Conservation (phyloP, 768 basidiomycete genomes). For the Exsudoporus frostii region DNA sequence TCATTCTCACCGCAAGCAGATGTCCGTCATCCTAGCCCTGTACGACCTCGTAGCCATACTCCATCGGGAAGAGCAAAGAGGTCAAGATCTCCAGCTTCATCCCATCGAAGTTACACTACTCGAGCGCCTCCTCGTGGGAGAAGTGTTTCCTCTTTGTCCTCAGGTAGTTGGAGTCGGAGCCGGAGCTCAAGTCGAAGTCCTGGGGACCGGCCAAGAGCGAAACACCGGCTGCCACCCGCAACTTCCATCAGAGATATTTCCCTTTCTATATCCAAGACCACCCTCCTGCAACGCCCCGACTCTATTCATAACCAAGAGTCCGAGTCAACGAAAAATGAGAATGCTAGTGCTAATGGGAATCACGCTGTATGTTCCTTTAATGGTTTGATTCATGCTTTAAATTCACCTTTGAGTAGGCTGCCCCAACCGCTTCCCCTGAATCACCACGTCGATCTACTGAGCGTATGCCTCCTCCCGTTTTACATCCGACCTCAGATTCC, state of each 20-base stretch:
- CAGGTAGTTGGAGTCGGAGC: slow-evolving; percentile 55
- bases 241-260: slow-evolving; percentile 38
- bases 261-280: slow-evolving; percentile 32
- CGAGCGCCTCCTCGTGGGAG: slow-evolving; percentile 37
- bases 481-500: slow-evolving; percentile 22
- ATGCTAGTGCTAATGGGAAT: slow-evolving; percentile 36
- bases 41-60: slow-evolving; percentile 43
- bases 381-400: not conserved
- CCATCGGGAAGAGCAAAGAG: slow-evolving; percentile 43
- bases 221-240: slow-evolving; percentile 61
- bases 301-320: slow-evolving; percentile 20
- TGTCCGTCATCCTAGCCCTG: slow-evolving; percentile 51
- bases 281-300: slow-evolving; percentile 21
- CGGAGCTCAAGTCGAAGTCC: slow-evolving; percentile 52
- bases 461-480: slow-evolving; percentile 31
- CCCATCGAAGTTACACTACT: slow-evolving; percentile 38
- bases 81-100: slow-evolving; percentile 42
- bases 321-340: slow-evolving; percentile 35
- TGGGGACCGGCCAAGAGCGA: slow-evolving; percentile 45
- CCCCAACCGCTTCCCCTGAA: slow-evolving; percentile 19
- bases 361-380: slow-evolving; percentile 25
- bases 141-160: slow-evolving; percentile 55
- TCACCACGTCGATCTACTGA: slow-evolving; percentile 24
- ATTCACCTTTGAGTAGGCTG: slow-evolving; percentile 19
- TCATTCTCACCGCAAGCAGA: slow-evolving; percentile 58